A percentile compares a stretch with the other conserved stretches of the same genome.
Evolutionary conservation across 768 basidiomycete genomes (phyloP).

Genomic region (Termitomyces sp.): DNA sequence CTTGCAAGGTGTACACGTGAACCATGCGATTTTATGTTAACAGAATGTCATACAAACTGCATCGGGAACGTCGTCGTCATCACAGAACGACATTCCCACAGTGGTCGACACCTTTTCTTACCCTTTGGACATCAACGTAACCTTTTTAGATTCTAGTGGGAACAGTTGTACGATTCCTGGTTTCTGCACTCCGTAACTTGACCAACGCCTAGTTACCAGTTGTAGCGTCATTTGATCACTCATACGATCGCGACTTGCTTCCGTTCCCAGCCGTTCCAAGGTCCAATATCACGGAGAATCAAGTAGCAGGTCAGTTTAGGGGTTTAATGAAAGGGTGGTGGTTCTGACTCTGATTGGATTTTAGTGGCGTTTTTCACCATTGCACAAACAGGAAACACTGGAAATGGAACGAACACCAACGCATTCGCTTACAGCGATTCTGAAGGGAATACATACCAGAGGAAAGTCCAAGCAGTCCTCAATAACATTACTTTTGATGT

Average conservation of each 20-base stretch:
- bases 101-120: constrained; percentile 38
- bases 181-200: neutral
- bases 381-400: constrained; percentile 36
- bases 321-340: constrained; percentile 13
- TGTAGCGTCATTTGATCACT: constrained; percentile 56
- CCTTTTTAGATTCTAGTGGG: constrained; percentile 26
- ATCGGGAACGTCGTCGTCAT: constrained; percentile 28
- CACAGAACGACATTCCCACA: constrained; percentile 30
- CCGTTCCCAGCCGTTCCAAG: constrained; percentile 57
- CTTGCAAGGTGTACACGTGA: neutral
- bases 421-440: constrained; percentile 55
- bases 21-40: neutral
- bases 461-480: constrained; percentile 5
- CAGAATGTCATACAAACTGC: constrained; percentile 38
- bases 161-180: constrained; percentile 27
- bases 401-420: constrained; percentile 69
- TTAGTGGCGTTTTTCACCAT: constrained; percentile 21
- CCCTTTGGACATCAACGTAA: constrained; percentile 41
- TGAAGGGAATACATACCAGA: constrained; percentile 54
- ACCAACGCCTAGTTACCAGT: constrained; percentile 27
- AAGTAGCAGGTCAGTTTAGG: constrained; percentile 43
- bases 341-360: constrained; percentile 21
- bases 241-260: constrained; percentile 54
- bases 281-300: constrained; percentile 57
- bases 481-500: constrained; percentile 7